phyloP scores from a whole-genome alignment of 2,329 filamentous ascomycete species.

The Alternaria burnsii region DNA sequence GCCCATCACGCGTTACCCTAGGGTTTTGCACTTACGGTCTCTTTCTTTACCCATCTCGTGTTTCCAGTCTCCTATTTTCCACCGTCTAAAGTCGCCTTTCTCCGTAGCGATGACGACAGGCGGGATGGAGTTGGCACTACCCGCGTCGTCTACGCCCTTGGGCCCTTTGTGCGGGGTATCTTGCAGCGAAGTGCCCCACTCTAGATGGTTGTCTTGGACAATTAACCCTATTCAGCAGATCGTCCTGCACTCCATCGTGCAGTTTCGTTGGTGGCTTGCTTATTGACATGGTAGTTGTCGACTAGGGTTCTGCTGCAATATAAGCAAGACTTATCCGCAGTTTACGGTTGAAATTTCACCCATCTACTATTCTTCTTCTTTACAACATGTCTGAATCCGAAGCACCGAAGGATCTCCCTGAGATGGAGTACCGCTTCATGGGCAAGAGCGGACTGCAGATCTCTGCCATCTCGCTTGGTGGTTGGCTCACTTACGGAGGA shows the following conservation, averaged over 20 bases:
- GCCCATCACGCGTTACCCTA: neutral
- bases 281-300: neutral
- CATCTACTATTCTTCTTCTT: neutral
- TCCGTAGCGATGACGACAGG: neutral
- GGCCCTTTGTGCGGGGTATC: slow-evolving; percentile 6
- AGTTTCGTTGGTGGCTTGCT: slow-evolving; percentile 5
- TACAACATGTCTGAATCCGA: slow-evolving; percentile 15
- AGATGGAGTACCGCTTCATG: slow-evolving; percentile 76
- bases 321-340: neutral
- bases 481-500: slow-evolving; percentile 74
- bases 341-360: neutral
- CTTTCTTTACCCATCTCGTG: neutral
- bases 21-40: neutral
- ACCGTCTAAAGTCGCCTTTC: slow-evolving; percentile 4
- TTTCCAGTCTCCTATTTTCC: neutral
- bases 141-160: neutral
- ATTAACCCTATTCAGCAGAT: slow-evolving; percentile 1
- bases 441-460: slow-evolving; percentile 77
- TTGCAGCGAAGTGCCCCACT: slow-evolving; percentile 6
- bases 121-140: neutral
- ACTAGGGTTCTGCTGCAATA: neutral
- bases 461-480: slow-evolving; percentile 73
- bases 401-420: slow-evolving; percentile 43
- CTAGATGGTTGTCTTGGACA: neutral
- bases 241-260: neutral